Conservation (phyloP, 73 alveolate species). For the Paraurostyla sp. region DNA sequence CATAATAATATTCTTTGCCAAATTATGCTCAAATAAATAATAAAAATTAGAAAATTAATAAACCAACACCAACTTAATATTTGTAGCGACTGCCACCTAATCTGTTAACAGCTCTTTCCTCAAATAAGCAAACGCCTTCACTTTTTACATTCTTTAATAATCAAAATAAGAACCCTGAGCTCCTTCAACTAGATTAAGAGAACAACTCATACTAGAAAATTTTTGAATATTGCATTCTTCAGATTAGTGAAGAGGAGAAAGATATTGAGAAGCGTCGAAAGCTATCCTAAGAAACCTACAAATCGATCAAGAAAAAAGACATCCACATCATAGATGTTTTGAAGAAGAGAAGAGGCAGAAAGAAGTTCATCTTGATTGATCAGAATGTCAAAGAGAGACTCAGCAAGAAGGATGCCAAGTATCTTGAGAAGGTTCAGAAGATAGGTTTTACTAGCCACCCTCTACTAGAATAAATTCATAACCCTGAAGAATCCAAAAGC, state of each 20-base stretch:
- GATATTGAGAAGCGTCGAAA: background rate
- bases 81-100: no score
- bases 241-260: constrained; percentile 34
- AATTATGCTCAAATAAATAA: no score
- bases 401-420: background rate
- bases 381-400: background rate
- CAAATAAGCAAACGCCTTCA: no score
- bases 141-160: no score
- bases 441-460: no score
- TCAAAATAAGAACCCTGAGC: no score
- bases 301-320: background rate
- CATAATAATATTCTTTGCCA: no score
- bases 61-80: background rate
- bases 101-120: no score
- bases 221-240: background rate
- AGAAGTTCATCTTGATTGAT: constrained; percentile 36
- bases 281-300: background rate
- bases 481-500: no score
- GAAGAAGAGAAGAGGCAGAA: constrained; percentile 49
- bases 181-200: no score
- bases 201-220: no score
- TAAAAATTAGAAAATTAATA: background rate
- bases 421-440: background rate
- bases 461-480: no score
- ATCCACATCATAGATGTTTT: background rate